Conservation (phyloP, 176 grass and related monocot genomes). For the Musa acuminata region DNA sequence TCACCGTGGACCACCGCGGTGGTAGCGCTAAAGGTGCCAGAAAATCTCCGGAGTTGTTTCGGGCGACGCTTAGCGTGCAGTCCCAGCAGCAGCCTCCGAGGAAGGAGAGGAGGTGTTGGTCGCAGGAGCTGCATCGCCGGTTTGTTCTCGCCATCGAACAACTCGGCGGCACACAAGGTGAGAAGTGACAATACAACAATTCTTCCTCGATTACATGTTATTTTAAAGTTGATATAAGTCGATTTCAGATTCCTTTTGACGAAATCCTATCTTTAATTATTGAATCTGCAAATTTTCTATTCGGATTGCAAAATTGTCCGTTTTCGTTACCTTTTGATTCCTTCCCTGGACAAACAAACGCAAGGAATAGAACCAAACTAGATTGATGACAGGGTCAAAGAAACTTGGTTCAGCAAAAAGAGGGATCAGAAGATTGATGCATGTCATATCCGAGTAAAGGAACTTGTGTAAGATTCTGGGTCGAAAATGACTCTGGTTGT, state of each 20-base stretch:
- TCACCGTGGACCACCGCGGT: neutral
- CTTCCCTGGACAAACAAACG: neutral
- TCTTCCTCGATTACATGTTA: too few species aligned
- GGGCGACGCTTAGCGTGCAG: neutral
- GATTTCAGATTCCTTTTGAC: neutral
- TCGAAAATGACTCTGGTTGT: neutral
- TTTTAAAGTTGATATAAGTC: too few species aligned
- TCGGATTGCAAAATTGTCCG: neutral
- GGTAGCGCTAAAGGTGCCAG: neutral
- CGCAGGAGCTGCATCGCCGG: constrained; percentile 62
- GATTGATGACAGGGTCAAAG: too few species aligned
- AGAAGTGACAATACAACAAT: neutral
- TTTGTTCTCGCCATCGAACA: constrained; percentile 64
- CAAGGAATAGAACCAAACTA: neutral
- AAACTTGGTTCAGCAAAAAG: too few species aligned
- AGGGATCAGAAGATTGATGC: neutral
- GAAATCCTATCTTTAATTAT: neutral
- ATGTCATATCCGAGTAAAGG: constrained; percentile 2
- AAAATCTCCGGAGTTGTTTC: neutral
- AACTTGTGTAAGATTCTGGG: constrained; percentile 3
- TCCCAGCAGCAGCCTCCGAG: constrained; percentile 27
- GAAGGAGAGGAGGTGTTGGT: constrained; percentile 78
- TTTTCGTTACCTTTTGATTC: neutral
- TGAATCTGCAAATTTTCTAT: neutral
- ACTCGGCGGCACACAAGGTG: constrained; percentile 64